Base-by-base conservation (phyloP, 768 basidiomycete genomes). In the Tremella fuciformis region DNA sequence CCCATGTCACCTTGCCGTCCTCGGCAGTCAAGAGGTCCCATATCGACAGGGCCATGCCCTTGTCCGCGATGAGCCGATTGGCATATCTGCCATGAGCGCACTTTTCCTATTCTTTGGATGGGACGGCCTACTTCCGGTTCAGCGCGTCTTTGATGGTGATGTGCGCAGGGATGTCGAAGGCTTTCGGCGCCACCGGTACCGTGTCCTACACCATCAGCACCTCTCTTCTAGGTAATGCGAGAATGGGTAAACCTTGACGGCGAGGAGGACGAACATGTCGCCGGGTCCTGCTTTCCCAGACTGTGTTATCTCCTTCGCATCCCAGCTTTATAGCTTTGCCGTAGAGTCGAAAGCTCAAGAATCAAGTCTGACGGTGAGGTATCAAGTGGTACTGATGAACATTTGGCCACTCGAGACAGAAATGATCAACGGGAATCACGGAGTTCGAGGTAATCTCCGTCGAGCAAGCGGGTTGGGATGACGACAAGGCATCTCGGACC, bases 1-100 rank as follows among this genome's bases (percentile, higher is more conserved):
- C 93, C 68, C 93, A 96, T 37, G 91, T 82, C 3, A 99, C 86
- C 62, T 88, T 92, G 1, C 94, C 94, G 71, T 97, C 92, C 1
- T 90, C 87, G 1, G 85, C 88, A 63, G 90, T 84, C 0, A 85
- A 79, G 40, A 99, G 78, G 75, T 98, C 94, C 61, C 91, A 96
- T 0, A 91, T 84, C 59, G 86, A 89, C 53, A 98, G 83, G 63
- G 90, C 93, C 21, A 99, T 83, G 0, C 94, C 94, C 57, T 94
- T 86, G 56, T 91, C 88, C 69, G 92, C 89, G 16, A 97, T 79
- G 21, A 79, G 78, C 66, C 76, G 78, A 75, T 98, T 97, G 3
- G 94, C 88, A 65, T 94, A 98, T 53, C 76, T 78, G 22, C 53
- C 7, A 8, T 50, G 26, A 49, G 16, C 48, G 24, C n/a, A n/a